Conservation (phyloP, 2,329 filamentous ascomycete genomes). For the Ascochyta lentis region DNA sequence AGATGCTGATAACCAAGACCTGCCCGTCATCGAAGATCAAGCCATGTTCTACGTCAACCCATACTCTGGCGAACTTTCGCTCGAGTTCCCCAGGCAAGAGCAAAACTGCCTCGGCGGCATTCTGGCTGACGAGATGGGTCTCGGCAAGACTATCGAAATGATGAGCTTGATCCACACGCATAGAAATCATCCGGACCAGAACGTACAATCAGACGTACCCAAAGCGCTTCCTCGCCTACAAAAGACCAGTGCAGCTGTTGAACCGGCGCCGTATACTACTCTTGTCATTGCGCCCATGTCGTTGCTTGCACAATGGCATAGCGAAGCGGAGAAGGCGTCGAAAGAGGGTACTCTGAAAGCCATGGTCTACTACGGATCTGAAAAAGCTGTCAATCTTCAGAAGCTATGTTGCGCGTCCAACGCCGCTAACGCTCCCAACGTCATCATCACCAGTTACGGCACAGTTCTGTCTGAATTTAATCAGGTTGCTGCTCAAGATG, state of each 20-base stretch:
- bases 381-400: constrained; percentile 81
- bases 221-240: constrained; percentile 69
- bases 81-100: constrained; percentile 91
- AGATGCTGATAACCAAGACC: constrained; percentile 81
- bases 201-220: constrained; percentile 53
- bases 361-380: constrained; percentile 89
- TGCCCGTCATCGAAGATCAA: constrained; percentile 71
- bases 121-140: constrained; percentile 94
- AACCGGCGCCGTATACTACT: constrained; percentile 84
- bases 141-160: constrained; percentile 99
- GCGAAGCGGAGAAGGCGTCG: constrained; percentile 90
- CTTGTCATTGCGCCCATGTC: constrained; percentile 98
- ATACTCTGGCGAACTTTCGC: constrained; percentile 90
- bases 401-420: constrained; percentile 79
- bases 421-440: constrained; percentile 76
- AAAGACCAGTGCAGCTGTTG: constrained; percentile 62
- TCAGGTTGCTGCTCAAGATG: constrained; percentile 70
- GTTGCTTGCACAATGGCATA: constrained; percentile 94
- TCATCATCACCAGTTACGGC: constrained; percentile 96
- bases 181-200: constrained; percentile 61
- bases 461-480: constrained; percentile 88
- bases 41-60: constrained; percentile 92
- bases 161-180: constrained; percentile 90
- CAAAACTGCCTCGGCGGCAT: constrained; percentile 94
- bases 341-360: constrained; percentile 80